Base-by-base conservation (phyloP, 441 rosid genomes). In the Jatropha multifida region DNA sequence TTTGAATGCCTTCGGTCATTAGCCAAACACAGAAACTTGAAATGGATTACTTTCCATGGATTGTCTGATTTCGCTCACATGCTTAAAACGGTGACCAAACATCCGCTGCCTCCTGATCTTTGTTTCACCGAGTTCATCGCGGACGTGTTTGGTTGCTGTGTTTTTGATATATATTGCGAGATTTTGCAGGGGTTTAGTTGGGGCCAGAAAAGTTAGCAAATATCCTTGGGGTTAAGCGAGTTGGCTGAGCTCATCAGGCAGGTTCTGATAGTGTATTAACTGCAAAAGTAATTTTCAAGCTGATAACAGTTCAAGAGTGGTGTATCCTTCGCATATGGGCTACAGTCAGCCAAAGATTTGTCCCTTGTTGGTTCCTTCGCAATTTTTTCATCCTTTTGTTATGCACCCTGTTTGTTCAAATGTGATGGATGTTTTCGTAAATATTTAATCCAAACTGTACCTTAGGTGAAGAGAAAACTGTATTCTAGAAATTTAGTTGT, bases 211-310 rank as follows among this genome's bases (percentile, higher is more conserved):
- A 66, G 49, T 49, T 74, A 2, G 77, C 71, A 4, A 18, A 65
- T 10, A 20, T 66, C 17, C 32, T 74, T 11, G 54, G 61, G 5
- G 44, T 74, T 44, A 40, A 27, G 17, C 37, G 72, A 26, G 10
- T 65, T 20, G 77, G 72, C 8, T 65, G 63, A 5, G 72, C 77
- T 15, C 77, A 74, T 41, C 64, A 74, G 2, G 77, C 65, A 18
- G 77, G 55, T 13, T 74, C 77, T 5, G 77, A 74, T 44, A 65
- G 56, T 54, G 23, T 74, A 23, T 17, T 74, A 27, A 74, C 77
- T 37, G 70, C 71, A 2, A 7, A 10, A 4, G 77, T 65, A 13
- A 65, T 51, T 55, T 10, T 20, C 1, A 23, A 52, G 64, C 65
- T 74, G 42, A 55, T 4, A 5, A 10, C 37, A 11, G 8, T 26